Percentiles rank a stretch among this genome's conserved stretches.
Conservation (phyloP, 2,329 filamentous ascomycete genomes). For the Clarireedia sp. region DNA sequence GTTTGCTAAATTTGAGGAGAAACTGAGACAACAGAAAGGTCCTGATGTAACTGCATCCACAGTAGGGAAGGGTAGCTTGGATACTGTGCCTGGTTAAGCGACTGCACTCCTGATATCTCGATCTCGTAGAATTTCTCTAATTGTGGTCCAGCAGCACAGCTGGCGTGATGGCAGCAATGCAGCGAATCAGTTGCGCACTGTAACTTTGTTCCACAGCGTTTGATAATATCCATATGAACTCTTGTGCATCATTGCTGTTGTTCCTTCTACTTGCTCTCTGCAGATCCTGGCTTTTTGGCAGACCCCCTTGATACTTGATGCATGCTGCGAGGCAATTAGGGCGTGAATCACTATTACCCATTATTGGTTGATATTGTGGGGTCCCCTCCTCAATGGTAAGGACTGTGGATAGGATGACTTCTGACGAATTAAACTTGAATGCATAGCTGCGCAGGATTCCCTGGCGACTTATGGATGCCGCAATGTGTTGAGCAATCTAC, state of each 20-base stretch:
- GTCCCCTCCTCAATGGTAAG: background rate
- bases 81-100: slow-evolving; percentile 20
- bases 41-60: slow-evolving; percentile 20
- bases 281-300: background rate
- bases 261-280: background rate
- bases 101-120: no score
- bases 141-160: background rate
- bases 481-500: background rate
- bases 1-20: slow-evolving; percentile 94
- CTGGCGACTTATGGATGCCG: background rate
- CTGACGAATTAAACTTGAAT: background rate
- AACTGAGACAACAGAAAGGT: slow-evolving; percentile 50
- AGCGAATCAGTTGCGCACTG: background rate
- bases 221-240: slow-evolving; percentile 19
- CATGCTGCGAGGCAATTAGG: background rate
- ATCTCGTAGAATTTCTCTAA: background rate
- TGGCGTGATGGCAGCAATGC: slow-evolving; percentile 1
- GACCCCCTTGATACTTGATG: slow-evolving; percentile 2
- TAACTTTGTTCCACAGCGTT: slow-evolving; percentile 18
- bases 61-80: slow-evolving; percentile 21
- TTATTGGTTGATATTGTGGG: background rate
- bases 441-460: background rate
- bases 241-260: slow-evolving; percentile 3
- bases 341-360: background rate
- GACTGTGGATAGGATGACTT: background rate